Base-by-base conservation (phyloP, 352 stramenopile genomes). In the Globisporangium camurandrum region DNA sequence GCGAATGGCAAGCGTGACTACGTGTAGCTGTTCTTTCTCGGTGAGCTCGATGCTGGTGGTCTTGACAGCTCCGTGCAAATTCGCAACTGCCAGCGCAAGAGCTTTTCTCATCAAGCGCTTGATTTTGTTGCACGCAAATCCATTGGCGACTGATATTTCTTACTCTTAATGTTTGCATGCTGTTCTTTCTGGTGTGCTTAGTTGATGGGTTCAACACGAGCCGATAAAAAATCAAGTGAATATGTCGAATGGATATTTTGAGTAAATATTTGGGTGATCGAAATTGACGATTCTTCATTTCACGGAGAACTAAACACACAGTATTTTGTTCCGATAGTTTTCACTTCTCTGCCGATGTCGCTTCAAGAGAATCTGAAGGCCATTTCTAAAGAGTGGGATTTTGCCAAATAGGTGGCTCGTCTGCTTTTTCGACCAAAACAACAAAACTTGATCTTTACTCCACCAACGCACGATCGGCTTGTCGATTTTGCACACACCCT, bases 81-180 rank as follows among this genome's bases (percentile, higher is more conserved):
- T 58, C 43, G 23, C 34, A 42, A 58, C 42, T 58, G 51, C 17
- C 8, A 33, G 12, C 23, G 16, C 14, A 40, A n/a, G 36, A 41
- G 37, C 22, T n/a, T 10, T 48, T 45, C 23, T 8, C 24, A 20
- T 19, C 1, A 23, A 34, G 36, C 36, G 16, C 16, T 40, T 19
- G 16, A 40, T 40, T 40, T 22, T 37, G 11, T 37, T 16, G 12
- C 31, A n/a, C 31, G 31, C 31, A 10, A 37, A 14, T 2, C n/a
- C 36, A 40, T 23, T 40, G 14, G 36, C 4, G 11, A n/a, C 36
- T 40, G 36, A 40, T 40, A 23, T 40, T 5, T 37, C 16, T 24
- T 3, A 9, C 16, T 23, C 4, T 10, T 17, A n/a, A 40, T 20
- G 3, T 34, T 34, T 40, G 12, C 3, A 40, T n/a, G 17, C 36